Conservation (phyloP, 2,329 filamentous ascomycete species). For the Cladosporium sphaerospermum region DNA sequence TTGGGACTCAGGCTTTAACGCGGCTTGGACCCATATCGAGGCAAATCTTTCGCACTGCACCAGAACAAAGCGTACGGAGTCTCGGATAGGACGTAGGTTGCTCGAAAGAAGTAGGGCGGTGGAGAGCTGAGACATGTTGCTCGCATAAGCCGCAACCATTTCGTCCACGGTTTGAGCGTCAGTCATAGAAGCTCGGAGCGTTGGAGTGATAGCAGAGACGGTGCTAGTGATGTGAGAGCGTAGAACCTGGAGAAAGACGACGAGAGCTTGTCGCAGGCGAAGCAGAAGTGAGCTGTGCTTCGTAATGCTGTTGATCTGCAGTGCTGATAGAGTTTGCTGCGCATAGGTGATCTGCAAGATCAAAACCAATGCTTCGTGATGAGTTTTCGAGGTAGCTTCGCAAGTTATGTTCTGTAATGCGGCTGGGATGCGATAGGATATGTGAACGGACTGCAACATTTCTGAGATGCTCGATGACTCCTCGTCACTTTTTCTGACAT, state of each 20-base stretch:
- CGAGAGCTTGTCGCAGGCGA: conserved; percentile 3
- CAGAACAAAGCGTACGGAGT: conserved; percentile 67
- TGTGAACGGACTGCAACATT: conserved; percentile 13
- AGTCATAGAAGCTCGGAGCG: conserved; percentile 63
- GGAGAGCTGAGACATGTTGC: conserved; percentile 57
- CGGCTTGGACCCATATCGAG: conserved; percentile 44
- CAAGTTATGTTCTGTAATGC: conserved; percentile 66
- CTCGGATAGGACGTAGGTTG: conserved; percentile 63
- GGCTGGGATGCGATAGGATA: conserved; percentile 43
- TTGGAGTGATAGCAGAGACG: conserved; percentile 42
- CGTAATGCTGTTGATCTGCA: conserved; percentile 19
- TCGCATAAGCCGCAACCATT: conserved; percentile 66
- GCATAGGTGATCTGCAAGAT: conserved; percentile 72
- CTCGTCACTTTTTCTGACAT: conserved; percentile 43
- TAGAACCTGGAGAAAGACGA: conserved; percentile 35
- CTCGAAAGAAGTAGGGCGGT: conserved; percentile 64
- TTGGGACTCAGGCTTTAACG: conserved; percentile 17
- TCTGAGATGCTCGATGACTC: conserved; percentile 5
- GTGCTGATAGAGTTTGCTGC: conserved; percentile 53
- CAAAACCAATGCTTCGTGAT: conserved; percentile 68
- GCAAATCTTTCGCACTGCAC: conserved; percentile 68
- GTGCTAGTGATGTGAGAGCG: conserved; percentile 53
- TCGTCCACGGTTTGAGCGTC: conserved; percentile 67
- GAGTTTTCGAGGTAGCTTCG: conserved; percentile 55
- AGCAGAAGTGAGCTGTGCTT: conserved; percentile 35